Percentiles rank a stretch among this genome's conserved stretches.
phyloP scores from a whole-genome alignment of 805 yeast species.

The Starmerella floricola region DNA sequence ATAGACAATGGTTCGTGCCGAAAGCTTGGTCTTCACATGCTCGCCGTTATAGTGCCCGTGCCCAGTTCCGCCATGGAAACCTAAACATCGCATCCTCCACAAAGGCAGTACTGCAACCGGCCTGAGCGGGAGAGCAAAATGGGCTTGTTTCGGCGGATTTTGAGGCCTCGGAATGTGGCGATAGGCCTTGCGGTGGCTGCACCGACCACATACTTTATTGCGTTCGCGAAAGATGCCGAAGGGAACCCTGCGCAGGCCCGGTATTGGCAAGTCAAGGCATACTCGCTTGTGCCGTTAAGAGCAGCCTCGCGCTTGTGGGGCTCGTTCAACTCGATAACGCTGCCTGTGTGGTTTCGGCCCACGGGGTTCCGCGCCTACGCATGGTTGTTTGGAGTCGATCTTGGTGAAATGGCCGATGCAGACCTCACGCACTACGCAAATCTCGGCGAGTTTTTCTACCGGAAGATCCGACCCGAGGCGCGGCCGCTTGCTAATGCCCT shows the following conservation, averaged over 20 bases:
- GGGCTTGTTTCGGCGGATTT: background rate
- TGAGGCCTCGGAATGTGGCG: slow-evolving; percentile 12
- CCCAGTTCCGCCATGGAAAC: too few species aligned
- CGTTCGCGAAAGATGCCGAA: slow-evolving; percentile 13
- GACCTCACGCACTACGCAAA: slow-evolving; percentile 64
- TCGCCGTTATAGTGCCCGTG: too few species aligned
- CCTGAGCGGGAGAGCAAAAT: too few species aligned
- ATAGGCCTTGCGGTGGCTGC: slow-evolving; percentile 7
- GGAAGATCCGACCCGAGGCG: slow-evolving; percentile 62
- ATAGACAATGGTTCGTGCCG: too few species aligned
- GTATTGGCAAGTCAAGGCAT: slow-evolving; percentile 83
- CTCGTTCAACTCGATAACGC: slow-evolving; percentile 60
- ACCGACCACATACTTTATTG: slow-evolving; percentile 5
- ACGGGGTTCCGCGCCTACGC: slow-evolving; percentile 75
- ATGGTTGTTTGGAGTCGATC: slow-evolving; percentile 68
- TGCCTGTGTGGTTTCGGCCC: slow-evolving; percentile 79
- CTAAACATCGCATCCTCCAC: too few species aligned
- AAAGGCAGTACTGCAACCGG: too few species aligned
- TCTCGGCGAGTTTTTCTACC: slow-evolving; percentile 81
- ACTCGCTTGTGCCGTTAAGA: slow-evolving; percentile 80
- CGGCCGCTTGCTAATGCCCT: slow-evolving; percentile 61
- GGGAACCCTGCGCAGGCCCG: slow-evolving; percentile 39
- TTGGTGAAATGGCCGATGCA: slow-evolving; percentile 78
- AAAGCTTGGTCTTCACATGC: too few species aligned
- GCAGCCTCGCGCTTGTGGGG: slow-evolving; percentile 95